phyloP scores from a whole-genome alignment of 306 rosid genomes.

The Castanea sativa region DNA sequence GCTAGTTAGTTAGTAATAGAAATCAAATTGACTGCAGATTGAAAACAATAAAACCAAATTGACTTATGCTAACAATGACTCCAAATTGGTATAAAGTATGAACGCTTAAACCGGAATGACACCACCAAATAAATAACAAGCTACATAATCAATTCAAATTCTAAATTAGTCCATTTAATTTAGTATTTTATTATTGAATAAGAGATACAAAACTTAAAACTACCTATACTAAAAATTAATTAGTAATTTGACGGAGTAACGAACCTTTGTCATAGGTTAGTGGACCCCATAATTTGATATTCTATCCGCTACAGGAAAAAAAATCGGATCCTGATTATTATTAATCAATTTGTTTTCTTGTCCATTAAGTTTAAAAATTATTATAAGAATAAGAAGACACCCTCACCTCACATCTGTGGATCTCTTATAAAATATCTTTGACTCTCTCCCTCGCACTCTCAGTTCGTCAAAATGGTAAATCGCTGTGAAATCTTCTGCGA shows the following conservation, averaged over 20 bases:
- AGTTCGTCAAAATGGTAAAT: slow-evolving; percentile 45
- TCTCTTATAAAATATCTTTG: not conserved
- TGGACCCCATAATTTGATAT: no score
- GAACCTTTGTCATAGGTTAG: no score
- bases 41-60: no score
- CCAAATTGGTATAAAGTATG: no score
- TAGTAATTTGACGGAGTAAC: accelerated
- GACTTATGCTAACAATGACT: accelerated
- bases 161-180: accelerated
- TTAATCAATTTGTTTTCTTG: not conserved
- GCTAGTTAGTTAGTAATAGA: accelerated
- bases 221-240: accelerated
- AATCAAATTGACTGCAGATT: accelerated
- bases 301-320: no score
- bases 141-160: accelerated
- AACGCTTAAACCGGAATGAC: accelerated
- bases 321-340: no score
- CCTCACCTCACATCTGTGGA: not conserved
- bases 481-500: slow-evolving; percentile 67
- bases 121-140: no score
- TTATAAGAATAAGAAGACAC: not conserved
- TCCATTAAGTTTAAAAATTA: not conserved
- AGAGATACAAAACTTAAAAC: accelerated
- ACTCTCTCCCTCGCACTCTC: not conserved
- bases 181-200: accelerated